Evolutionary conservation across 2,329 filamentous ascomycete genomes (phyloP).

Genomic region (Gliomastix tumulicola): DNA sequence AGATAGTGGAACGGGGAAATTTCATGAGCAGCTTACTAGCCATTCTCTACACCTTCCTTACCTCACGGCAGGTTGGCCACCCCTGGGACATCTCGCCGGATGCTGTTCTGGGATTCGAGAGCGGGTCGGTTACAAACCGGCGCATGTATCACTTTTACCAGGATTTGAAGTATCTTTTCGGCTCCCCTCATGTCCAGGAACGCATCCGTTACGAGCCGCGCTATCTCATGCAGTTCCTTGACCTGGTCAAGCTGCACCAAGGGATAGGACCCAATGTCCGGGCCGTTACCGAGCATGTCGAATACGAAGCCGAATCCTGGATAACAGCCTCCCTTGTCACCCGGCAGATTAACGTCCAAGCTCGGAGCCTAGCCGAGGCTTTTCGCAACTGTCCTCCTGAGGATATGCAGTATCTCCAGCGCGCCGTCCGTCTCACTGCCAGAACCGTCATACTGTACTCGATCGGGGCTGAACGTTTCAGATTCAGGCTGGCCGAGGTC

Average conservation of each 20-base stretch:
- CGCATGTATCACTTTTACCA: slow-evolving; percentile 98
- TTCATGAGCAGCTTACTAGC: slow-evolving; percentile 93
- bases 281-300: slow-evolving; percentile 90
- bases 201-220: slow-evolving; percentile 75
- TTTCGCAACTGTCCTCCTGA: slow-evolving; percentile 66
- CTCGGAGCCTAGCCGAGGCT: slow-evolving; percentile 79
- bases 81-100: slow-evolving; percentile 82
- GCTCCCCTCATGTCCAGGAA: slow-evolving; percentile 81
- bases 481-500: slow-evolving; percentile 83
- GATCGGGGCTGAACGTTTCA: slow-evolving; percentile 76
- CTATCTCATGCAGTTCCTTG: slow-evolving; percentile 90
- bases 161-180: slow-evolving; percentile 85
- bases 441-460: slow-evolving; percentile 85
- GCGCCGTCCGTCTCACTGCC: slow-evolving; percentile 67
- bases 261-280: slow-evolving; percentile 91
- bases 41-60: slow-evolving; percentile 95
- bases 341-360: slow-evolving; percentile 88
- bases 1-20: slow-evolving; percentile 91
- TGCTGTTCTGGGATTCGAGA: slow-evolving; percentile 86
- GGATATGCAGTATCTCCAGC: slow-evolving; percentile 58
- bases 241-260: slow-evolving; percentile 92
- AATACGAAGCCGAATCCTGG: slow-evolving; percentile 98
- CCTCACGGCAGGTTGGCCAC: slow-evolving; percentile 90
- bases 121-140: slow-evolving; percentile 88
- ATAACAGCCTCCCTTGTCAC: slow-evolving; percentile 94